A percentile compares a stretch with the other conserved stretches of the same genome.
Conservation (phyloP, 192 early-diverging fungal species). For the Mortierella claussenii region DNA sequence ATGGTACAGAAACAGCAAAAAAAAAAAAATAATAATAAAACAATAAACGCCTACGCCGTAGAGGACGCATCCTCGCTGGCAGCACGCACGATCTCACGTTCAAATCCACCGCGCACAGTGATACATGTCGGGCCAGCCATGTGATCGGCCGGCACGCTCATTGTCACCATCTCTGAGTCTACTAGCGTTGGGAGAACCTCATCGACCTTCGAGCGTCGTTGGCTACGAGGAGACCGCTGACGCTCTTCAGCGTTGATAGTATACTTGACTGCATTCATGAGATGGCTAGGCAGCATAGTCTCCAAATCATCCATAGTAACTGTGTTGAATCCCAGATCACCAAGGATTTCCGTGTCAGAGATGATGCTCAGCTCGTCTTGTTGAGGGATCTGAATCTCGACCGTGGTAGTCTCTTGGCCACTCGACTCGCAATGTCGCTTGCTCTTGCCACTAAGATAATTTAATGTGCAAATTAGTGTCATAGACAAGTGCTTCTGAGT, state of each 20-base stretch:
- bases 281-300: conserved; percentile 4
- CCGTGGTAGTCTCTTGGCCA: conserved; percentile 14
- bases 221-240: not conserved
- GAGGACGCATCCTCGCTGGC: not conserved
- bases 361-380: conserved; percentile 40
- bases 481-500: not conserved
- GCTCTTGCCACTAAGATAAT: conserved; percentile 16
- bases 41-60: not conserved
- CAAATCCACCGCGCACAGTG: conserved; percentile 28
- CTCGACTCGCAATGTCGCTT: conserved; percentile 17
- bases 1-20: not conserved
- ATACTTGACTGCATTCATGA: conserved; percentile 16
- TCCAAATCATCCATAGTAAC: conserved; percentile 24
- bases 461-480: not conserved
- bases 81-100: conserved; percentile 32
- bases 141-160: too few species aligned
- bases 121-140: conserved; percentile 1
- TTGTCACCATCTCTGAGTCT: not conserved
- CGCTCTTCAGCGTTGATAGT: conserved; percentile 3
- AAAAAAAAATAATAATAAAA: not conserved
- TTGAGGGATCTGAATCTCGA: conserved; percentile 39
- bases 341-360: conserved; percentile 46
- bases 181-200: not conserved
- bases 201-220: not conserved
- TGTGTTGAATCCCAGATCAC: conserved; percentile 34